These are phyloP conservation scores for Domatiomyces globalis DNA, from an alignment of 2,329 filamentous ascomycete genomes.

Conservation along the genomic window DNA sequence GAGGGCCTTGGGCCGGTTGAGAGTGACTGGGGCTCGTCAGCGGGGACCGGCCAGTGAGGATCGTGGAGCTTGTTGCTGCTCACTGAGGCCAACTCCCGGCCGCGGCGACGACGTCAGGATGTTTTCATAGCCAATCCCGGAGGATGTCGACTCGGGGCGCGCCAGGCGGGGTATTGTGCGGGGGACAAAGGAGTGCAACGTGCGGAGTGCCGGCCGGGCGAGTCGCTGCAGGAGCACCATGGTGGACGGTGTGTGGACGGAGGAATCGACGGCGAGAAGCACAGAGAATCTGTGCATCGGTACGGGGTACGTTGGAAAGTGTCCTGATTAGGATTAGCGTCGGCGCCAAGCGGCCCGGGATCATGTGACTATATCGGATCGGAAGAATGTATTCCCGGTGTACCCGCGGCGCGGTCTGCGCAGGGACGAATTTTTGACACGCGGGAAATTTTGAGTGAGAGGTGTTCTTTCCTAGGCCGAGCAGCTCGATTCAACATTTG, in stretches of 20 bases:
- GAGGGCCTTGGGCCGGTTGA: constrained; percentile 87
- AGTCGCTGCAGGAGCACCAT: neutral
- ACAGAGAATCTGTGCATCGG: constrained; percentile 7
- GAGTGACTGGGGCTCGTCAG: constrained; percentile 49
- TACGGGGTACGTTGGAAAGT: neutral
- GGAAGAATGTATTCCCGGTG: no score
- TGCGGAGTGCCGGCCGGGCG: neutral
- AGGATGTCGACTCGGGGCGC: constrained; percentile 34
- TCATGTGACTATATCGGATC: no score
- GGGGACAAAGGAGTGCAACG: constrained; percentile 40
- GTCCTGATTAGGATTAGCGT: no score
- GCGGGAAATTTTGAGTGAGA: neutral
- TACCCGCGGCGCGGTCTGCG: neutral
- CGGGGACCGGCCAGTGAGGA: neutral
- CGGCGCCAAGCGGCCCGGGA: no score
- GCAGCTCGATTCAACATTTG: neutral
- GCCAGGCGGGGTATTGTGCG: constrained; percentile 43
- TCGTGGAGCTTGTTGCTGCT: constrained; percentile 10
- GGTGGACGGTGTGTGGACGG: constrained; percentile 20
- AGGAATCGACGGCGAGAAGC: constrained; percentile 6
- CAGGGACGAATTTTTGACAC: neutral
- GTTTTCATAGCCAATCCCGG: constrained; percentile 51
- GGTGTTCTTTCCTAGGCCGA: neutral
- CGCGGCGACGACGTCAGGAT: constrained; percentile 70
- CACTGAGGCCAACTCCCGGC: constrained; percentile 83